phyloP scores from a whole-genome alignment of 2,329 filamentous ascomycete species.

The Phaeosphaeriaceae sp. region DNA sequence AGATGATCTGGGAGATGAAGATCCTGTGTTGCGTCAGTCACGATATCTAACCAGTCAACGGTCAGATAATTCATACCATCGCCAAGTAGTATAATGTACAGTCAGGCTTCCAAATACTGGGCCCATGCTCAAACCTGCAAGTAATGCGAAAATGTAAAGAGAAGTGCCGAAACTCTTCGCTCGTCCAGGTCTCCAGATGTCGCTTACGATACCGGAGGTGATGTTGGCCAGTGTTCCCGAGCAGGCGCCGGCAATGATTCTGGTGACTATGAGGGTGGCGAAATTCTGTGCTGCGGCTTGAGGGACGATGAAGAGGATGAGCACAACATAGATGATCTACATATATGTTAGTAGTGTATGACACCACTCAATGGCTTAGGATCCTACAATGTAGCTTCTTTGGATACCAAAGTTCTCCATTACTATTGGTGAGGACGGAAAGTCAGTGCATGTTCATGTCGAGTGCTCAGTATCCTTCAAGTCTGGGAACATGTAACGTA shows the following conservation, averaged over 20 bases:
- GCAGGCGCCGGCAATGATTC: conserved; percentile 55
- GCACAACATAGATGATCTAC: conserved; percentile 47
- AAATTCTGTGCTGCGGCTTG: conserved; percentile 56
- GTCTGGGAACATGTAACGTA: background rate
- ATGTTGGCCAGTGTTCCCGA: conserved; percentile 54
- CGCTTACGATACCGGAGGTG: conserved; percentile 43
- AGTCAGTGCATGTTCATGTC: background rate
- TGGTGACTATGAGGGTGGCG: conserved; percentile 54
- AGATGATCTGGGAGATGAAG: conserved; percentile 55
- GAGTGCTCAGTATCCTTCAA: background rate
- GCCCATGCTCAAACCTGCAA: conserved; percentile 55
- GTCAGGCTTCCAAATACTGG: conserved; percentile 55
- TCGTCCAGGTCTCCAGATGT: conserved; percentile 48
- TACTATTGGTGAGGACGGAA: conserved; percentile 14
- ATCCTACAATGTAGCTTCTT: conserved; percentile 52
- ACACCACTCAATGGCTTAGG: background rate
- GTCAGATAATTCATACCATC: conserved; percentile 45
- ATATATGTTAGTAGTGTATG: background rate
- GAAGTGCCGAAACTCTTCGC: conserved; percentile 54
- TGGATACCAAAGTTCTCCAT: conserved; percentile 56
- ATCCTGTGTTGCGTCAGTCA: conserved; percentile 47
- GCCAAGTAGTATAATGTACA: conserved; percentile 49
- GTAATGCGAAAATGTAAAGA: conserved; percentile 53
- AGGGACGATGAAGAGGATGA: conserved; percentile 53
- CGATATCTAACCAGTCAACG: conserved; percentile 18